Evolutionary conservation across 495 filamentous ascomycete species (phyloP).

Genomic region (Xylaria scruposa): DNA sequence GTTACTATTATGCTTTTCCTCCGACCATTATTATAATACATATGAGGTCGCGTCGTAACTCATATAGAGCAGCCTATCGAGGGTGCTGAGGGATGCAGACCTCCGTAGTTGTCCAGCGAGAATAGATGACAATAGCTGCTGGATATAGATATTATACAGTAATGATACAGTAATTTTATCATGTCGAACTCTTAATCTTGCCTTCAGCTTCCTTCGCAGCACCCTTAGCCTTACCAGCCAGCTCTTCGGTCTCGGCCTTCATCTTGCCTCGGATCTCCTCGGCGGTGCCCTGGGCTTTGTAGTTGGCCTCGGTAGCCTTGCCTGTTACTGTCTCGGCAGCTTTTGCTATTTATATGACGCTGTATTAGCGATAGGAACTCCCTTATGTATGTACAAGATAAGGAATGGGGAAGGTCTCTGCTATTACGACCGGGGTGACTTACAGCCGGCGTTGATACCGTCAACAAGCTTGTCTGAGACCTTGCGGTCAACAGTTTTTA

Average conservation of each 20-base stretch:
- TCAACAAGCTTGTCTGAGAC: conserved; percentile 63
- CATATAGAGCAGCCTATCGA: conserved; percentile 13
- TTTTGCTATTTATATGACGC: conserved; percentile 43
- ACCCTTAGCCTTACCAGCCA: conserved; percentile 38
- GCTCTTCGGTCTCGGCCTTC: conserved; percentile 47
- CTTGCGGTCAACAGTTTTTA: conserved; percentile 58
- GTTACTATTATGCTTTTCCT: background rate
- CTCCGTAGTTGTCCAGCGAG: background rate
- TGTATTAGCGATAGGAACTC: background rate
- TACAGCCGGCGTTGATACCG: conserved; percentile 60
- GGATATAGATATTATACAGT: conserved; percentile 8
- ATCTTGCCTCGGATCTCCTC: conserved; percentile 45
- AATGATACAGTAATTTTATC: background rate
- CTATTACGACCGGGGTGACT: conserved; percentile 27
- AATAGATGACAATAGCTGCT: background rate
- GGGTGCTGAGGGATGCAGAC: background rate
- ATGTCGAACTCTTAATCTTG: conserved; percentile 39
- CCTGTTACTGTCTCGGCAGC: conserved; percentile 53
- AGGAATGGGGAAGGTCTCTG: background rate
- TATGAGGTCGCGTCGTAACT: conserved; percentile 31
- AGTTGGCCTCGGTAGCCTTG: conserved; percentile 38
- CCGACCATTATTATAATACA: background rate
- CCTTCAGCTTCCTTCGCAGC: conserved; percentile 38
- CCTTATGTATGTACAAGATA: background rate
- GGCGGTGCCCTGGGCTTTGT: conserved; percentile 47